Conservation (phyloP, 345 rosid genomes). For the Gynandropsis gynandra region DNA sequence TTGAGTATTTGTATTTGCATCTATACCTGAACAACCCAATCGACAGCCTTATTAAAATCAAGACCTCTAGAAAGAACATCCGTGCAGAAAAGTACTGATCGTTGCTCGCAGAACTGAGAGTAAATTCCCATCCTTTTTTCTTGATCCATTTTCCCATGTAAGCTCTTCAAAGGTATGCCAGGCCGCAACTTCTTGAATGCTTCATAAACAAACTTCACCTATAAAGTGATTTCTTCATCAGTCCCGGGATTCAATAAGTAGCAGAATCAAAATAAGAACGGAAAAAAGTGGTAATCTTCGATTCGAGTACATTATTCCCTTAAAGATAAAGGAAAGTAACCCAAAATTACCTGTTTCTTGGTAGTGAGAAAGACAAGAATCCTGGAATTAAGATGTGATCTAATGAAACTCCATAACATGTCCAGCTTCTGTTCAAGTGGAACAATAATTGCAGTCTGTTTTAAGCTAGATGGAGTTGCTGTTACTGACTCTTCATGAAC, state of each 20-base stretch:
- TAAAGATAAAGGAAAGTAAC: constrained; percentile 3
- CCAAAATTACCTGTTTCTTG: constrained; percentile 71
- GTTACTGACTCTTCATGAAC: constrained; percentile 78
- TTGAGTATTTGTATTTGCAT: constrained; percentile 6
- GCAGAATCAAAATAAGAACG: neutral
- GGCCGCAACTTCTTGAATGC: constrained; percentile 93
- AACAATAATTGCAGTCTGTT: constrained; percentile 78
- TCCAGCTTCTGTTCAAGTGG: constrained; percentile 86
- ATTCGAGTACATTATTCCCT: neutral
- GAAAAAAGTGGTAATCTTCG: neutral
- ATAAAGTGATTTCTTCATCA: constrained; percentile 6
- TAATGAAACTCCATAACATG: constrained; percentile 90
- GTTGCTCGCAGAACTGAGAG: constrained; percentile 68
- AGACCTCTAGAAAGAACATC: constrained; percentile 97
- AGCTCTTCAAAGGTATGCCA: constrained; percentile 87
- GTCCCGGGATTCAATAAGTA: constrained; percentile 1
- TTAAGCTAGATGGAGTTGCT: constrained; percentile 73
- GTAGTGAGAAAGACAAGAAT: constrained; percentile 89
- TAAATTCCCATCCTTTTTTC: constrained; percentile 75
- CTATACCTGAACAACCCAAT: constrained; percentile 94
- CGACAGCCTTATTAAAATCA: constrained; percentile 86
- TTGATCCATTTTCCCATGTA: constrained; percentile 97
- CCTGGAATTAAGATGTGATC: constrained; percentile 63
- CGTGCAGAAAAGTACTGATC: constrained; percentile 81
- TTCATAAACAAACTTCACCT: constrained; percentile 92